Evolutionary conservation across 352 stramenopile genomes (phyloP).

Genomic region (Globisporangium cederbergense): DNA sequence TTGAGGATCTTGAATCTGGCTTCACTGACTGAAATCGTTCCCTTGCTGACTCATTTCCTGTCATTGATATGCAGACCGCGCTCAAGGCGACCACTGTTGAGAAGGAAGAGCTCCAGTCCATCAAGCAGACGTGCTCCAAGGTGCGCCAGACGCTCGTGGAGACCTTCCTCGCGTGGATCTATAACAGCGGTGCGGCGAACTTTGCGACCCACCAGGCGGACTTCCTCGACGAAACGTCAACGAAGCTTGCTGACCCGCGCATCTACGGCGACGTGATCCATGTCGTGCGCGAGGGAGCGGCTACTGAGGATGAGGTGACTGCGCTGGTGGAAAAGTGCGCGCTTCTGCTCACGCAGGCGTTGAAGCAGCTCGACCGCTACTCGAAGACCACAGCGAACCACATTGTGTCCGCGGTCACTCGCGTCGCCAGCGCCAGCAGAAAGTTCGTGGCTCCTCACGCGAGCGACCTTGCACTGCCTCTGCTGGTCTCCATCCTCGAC

Average conservation of each 20-base stretch:
- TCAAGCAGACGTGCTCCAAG: conserved; percentile 50
- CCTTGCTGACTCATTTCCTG: not conserved
- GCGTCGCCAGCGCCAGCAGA: conserved; percentile 39
- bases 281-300: conserved; percentile 15
- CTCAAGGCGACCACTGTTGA: conserved; percentile 34
- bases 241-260: conserved; percentile 65
- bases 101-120: conserved; percentile 31
- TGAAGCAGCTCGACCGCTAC: conserved; percentile 66
- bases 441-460: conserved; percentile 35
- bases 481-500: conserved; percentile 44
- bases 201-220: conserved; percentile 33
- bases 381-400: conserved; percentile 54
- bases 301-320: conserved; percentile 27
- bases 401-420: conserved; percentile 53
- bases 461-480: conserved; percentile 41
- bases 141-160: conserved; percentile 65
- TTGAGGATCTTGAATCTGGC: not conserved
- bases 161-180: conserved; percentile 61
- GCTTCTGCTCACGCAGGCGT: conserved; percentile 37
- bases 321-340: conserved; percentile 24
- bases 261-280: conserved; percentile 65
- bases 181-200: conserved; percentile 34
- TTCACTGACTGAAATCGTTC: not conserved
- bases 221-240: conserved; percentile 56
- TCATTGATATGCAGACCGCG: conserved; percentile 12